These are phyloP conservation scores for Thermoascus crustaceus DNA, from an alignment of 2,329 filamentous ascomycete genomes.

Conservation along the genomic window DNA sequence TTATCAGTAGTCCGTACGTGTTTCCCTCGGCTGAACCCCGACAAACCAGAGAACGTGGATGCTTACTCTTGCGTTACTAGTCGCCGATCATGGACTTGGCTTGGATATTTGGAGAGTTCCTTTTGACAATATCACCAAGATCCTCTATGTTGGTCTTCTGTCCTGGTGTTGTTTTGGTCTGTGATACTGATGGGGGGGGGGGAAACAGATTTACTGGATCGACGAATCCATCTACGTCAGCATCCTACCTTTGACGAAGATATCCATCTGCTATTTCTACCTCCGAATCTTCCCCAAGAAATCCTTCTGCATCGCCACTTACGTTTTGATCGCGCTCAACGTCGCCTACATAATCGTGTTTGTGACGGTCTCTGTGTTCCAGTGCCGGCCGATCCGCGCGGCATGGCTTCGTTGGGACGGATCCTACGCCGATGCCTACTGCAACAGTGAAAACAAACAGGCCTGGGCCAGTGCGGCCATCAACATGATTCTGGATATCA, in stretches of 20 bases:
- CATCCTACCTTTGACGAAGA: constrained; percentile 21
- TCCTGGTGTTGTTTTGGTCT: constrained; percentile 15
- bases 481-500: constrained; percentile 25
- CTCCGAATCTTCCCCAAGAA: constrained; percentile 13
- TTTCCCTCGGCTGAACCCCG: neutral
- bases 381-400: constrained; percentile 29
- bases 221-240: constrained; percentile 25
- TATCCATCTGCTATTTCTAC: constrained; percentile 13
- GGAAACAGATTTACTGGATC: constrained; percentile 27
- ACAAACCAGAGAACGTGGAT: constrained; percentile 7
- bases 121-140: constrained; percentile 33
- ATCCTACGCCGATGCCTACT: constrained; percentile 16
- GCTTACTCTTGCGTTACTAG: too few species aligned
- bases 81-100: constrained; percentile 35
- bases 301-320: constrained; percentile 11
- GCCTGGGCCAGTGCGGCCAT: constrained; percentile 27
- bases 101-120: constrained; percentile 40
- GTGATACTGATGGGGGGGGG: constrained; percentile 11
- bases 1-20: constrained; percentile 20
- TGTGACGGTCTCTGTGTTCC: constrained; percentile 27
- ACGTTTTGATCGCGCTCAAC: constrained; percentile 24
- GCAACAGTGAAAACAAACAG: constrained; percentile 31
- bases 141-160: constrained; percentile 27
- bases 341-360: constrained; percentile 23
- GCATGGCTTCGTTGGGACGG: constrained; percentile 37